Base-by-base conservation (phyloP, 2,329 filamentous ascomycete genomes). In the Talaromyces sp. region DNA sequence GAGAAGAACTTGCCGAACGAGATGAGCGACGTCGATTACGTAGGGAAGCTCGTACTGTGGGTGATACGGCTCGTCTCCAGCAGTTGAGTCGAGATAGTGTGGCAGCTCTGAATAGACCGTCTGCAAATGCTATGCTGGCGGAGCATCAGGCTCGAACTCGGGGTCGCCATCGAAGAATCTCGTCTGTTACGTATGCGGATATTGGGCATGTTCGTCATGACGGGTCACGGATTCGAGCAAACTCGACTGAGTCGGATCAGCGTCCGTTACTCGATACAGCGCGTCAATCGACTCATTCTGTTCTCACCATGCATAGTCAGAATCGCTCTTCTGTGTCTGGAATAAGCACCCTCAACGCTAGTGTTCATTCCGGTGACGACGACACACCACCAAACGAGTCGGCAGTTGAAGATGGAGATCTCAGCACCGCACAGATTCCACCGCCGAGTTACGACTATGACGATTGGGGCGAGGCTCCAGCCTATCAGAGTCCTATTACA, bases 1-100 rank as follows among this genome's bases (percentile, higher is more conserved):
- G 92, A 53, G 80, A 84, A 57, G 88, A 95, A 70, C 80, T 87
- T 39, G 84, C 84, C 4, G 91, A 94, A 62, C 85, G 91, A 5
- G 89, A 95, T 64, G 86, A 88, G 63, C 80, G 89, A n/a, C 81
- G 89, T 53, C 80, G 83, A 48, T 78, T 85, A 58, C 81, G 89
- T 28, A 78, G 84, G 31, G 89, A 91, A 63, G 92, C 92, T 10
- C 83, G 89, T 52, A 82, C 80, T 56, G 80, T 86, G 53, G 86
- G 88, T 52, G 91, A 96, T 72, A 71, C 71, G n/a, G 78, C 81
- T 2, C 84, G 88, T 1, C 75, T 96, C n/a, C 82, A 86, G 58
- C 80, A 84, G 39, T 75, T 94, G 31, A 75, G 78, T 54, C 72
- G 72, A 54, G 82, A 85, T 62, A 80, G 80, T 15, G 79, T 84